phyloP scores from a whole-genome alignment of 2,329 filamentous ascomycete species.

The Claviceps digitariae region DNA sequence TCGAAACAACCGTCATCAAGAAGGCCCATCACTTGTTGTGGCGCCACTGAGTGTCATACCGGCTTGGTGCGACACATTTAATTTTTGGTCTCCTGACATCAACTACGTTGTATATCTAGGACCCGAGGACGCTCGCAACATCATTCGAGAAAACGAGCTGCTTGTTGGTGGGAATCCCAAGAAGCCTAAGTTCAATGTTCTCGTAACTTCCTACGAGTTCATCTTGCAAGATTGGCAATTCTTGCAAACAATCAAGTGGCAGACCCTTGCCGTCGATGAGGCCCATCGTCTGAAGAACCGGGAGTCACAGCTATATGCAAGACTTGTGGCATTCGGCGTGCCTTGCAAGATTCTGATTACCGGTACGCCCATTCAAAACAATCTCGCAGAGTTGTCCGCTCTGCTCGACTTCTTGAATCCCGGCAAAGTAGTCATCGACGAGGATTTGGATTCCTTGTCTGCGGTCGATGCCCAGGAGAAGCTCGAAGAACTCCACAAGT shows the following conservation, averaged over 20 bases:
- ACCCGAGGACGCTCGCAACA: conserved; percentile 69
- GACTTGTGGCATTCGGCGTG: conserved; percentile 72
- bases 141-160: conserved; percentile 83
- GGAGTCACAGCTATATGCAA: conserved; percentile 83
- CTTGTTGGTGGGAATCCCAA: conserved; percentile 74
- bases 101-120: conserved; percentile 97
- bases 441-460: conserved; percentile 69
- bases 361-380: conserved; percentile 95
- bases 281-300: conserved; percentile 94
- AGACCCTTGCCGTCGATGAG: conserved; percentile 91
- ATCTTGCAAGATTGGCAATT: conserved; percentile 77
- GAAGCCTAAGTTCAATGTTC: conserved; percentile 92
- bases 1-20: conserved; percentile 74
- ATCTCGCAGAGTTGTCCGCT: conserved; percentile 79
- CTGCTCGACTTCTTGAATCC: conserved; percentile 95
- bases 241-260: conserved; percentile 87
- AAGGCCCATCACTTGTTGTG: conserved; percentile 94
- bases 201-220: conserved; percentile 95
- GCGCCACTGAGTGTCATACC: conserved; percentile 95
- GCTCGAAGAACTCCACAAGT: conserved; percentile 68
- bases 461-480: conserved; percentile 76
- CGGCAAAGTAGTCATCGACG: conserved; percentile 82
- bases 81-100: conserved; percentile 86
- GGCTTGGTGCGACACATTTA: conserved; percentile 96
- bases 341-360: conserved; percentile 89